Percentiles rank a stretch among this genome's conserved stretches.
phyloP scores from a whole-genome alignment of 768 basidiomycete species.

The Termitomyces titanicus region DNA sequence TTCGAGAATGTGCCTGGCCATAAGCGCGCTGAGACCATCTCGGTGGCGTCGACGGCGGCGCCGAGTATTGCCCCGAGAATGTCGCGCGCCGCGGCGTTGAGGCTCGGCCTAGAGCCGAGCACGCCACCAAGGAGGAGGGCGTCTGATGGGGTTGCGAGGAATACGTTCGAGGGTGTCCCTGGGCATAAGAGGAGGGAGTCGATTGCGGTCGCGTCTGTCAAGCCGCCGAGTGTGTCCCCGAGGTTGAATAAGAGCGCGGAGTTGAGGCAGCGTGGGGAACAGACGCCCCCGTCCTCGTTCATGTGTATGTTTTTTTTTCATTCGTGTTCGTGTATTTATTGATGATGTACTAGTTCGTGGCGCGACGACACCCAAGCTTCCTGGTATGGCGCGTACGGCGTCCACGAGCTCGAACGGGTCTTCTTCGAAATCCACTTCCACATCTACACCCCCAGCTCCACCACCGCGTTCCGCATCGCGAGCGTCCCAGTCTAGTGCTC shows the following conservation, averaged over 20 bases:
- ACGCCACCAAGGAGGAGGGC: slow-evolving; percentile 37
- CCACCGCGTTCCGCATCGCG: slow-evolving; percentile 20
- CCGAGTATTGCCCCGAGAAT: slow-evolving; percentile 70
- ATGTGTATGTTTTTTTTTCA: slow-evolving; percentile 49
- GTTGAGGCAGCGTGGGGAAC: slow-evolving; percentile 58
- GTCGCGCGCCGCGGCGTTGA: slow-evolving; percentile 71
- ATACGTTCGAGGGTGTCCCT: slow-evolving; percentile 74
- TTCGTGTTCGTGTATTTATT: neutral
- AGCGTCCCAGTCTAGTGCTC: slow-evolving; percentile 26
- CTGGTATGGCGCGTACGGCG: slow-evolving; percentile 40
- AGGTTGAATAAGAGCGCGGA: slow-evolving; percentile 79
- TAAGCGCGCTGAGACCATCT: slow-evolving; percentile 64
- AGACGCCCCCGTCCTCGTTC: slow-evolving; percentile 61
- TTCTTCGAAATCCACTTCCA: neutral
- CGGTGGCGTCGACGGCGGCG: slow-evolving; percentile 72
- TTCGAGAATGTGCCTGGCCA: slow-evolving; percentile 83
- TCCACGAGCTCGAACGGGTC: slow-evolving; percentile 32
- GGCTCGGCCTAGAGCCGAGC: slow-evolving; percentile 48
- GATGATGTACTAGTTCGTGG: slow-evolving; percentile 42
- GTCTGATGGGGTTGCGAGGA: slow-evolving; percentile 29
- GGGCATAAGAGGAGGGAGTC: slow-evolving; percentile 80
- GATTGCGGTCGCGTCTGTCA: slow-evolving; percentile 65
- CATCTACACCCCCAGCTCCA: neutral
- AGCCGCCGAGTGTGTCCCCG: slow-evolving; percentile 64
- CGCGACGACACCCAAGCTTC: slow-evolving; percentile 37